Conservation (phyloP, 441 rosid species). For the Adansonia rubrostipa region DNA sequence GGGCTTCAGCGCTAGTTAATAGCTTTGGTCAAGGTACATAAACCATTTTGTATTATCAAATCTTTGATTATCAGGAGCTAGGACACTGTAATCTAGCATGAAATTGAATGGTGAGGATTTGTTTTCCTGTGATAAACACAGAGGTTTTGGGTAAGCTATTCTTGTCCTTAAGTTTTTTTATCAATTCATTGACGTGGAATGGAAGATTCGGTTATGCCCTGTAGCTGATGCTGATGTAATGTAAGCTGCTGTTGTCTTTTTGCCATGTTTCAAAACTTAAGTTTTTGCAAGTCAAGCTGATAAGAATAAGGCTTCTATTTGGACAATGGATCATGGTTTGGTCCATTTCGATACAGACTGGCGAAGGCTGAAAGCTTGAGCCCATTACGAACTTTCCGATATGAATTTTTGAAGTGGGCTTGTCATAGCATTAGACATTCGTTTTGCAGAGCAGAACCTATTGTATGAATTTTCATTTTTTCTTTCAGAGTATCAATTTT, state of each 20-base stretch:
- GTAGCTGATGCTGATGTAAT: neutral
- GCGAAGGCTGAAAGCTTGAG: neutral
- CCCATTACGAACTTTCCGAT: neutral
- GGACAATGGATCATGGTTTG: neutral
- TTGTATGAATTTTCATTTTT: too few relatives aligned
- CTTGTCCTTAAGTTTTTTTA: slow-evolving; percentile 1
- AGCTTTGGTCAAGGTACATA: neutral
- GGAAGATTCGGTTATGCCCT: neutral
- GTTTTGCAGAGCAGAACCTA: neutral
- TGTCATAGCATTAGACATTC: neutral
- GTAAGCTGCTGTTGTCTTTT: neutral
- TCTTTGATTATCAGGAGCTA: neutral
- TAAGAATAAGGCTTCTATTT: neutral
- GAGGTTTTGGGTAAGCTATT: neutral
- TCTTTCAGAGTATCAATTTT: too few relatives aligned
- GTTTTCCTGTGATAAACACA: neutral
- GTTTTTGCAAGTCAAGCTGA: neutral
- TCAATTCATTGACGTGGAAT: neutral
- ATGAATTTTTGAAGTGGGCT: neutral
- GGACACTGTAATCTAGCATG: neutral
- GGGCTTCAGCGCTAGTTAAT: neutral
- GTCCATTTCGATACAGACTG: neutral
- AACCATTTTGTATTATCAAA: neutral
- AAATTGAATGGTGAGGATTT: slow-evolving; percentile 14
- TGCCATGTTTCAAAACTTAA: neutral